Conservation (phyloP, 768 basidiomycete species). For the Mycena albidolilacea region DNA sequence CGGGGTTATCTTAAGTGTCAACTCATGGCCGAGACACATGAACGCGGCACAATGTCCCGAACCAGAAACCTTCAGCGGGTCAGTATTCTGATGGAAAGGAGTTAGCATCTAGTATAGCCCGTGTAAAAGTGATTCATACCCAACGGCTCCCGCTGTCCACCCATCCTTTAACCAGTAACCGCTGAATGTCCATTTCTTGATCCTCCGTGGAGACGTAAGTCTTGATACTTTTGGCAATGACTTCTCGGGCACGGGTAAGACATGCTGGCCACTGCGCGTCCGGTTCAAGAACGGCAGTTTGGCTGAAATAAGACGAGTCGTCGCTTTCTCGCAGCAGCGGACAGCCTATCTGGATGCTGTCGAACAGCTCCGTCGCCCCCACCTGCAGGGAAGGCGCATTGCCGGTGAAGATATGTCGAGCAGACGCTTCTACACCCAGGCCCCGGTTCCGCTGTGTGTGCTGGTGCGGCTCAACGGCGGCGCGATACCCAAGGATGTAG, state of each 20-base stretch:
- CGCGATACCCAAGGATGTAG: constrained; percentile 36
- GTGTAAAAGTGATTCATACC: constrained; percentile 3
- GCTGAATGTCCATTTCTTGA: constrained; percentile 6
- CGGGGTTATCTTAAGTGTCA: constrained; percentile 24
- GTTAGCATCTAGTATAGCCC: background rate
- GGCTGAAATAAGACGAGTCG: constrained; percentile 38
- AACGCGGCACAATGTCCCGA: constrained; percentile 26
- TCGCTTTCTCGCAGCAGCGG: constrained; percentile 46
- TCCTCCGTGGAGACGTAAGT: constrained; percentile 10
- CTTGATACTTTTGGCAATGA: constrained; percentile 13
- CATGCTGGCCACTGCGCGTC: constrained; percentile 29
- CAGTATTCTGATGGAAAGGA: background rate
- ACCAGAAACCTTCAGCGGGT: constrained; percentile 1
- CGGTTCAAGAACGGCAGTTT: background rate
- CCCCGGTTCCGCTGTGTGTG: background rate
- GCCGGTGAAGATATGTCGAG: constrained; percentile 66
- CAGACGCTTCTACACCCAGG: constrained; percentile 32
- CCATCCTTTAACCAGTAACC: constrained; percentile 30
- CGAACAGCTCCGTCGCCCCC: constrained; percentile 55
- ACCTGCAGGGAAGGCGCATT: constrained; percentile 58
- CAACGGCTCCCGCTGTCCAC: constrained; percentile 22
- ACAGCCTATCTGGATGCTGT: constrained; percentile 56
- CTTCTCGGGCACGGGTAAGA: constrained; percentile 25
- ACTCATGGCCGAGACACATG: constrained; percentile 33
- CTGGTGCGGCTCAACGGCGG: too few relatives aligned